A percentile compares a stretch with the other conserved stretches of the same genome.
Conservation (phyloP, 169 alveolate species). For the Babesia ovis region DNA sequence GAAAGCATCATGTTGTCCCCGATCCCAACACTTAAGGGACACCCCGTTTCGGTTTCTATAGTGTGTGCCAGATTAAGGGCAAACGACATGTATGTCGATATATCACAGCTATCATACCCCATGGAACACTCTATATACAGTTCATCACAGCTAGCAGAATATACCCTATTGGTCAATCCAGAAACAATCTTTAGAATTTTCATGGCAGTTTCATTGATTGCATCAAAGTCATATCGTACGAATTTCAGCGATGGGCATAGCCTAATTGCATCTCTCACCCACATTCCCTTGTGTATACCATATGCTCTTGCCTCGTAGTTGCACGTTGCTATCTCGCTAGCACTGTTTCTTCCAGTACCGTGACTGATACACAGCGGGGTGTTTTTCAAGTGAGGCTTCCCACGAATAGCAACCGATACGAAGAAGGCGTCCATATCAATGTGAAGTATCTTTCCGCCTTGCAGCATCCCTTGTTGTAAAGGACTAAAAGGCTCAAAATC, state of each 20-base stretch:
- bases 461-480: constrained; percentile 14
- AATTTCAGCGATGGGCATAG: constrained; percentile 30
- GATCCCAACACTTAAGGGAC: constrained; percentile 36
- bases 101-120: neutral
- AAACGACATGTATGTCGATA: neutral
- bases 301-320: constrained; percentile 14
- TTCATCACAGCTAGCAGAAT: constrained; percentile 48
- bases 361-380: constrained; percentile 24
- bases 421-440: constrained; percentile 49
- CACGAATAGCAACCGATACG: constrained; percentile 22
- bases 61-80: constrained; percentile 27
- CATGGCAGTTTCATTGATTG: constrained; percentile 34
- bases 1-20: constrained; percentile 53
- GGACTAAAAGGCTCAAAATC: constrained; percentile 21
- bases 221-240: constrained; percentile 38
- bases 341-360: constrained; percentile 39
- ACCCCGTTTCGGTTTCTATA: constrained; percentile 22
- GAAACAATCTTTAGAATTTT: constrained; percentile 19
- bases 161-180: constrained; percentile 7
- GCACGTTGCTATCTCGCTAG: constrained; percentile 40
- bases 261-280: constrained; percentile 17
- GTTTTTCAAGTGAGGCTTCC: constrained; percentile 18
- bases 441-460: constrained; percentile 29
- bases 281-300: constrained; percentile 45
- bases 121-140: constrained; percentile 28